These are phyloP conservation scores for Irpex sp. DNA, from an alignment of 1,284 basidiomycete genomes.

Conservation along the genomic window DNA sequence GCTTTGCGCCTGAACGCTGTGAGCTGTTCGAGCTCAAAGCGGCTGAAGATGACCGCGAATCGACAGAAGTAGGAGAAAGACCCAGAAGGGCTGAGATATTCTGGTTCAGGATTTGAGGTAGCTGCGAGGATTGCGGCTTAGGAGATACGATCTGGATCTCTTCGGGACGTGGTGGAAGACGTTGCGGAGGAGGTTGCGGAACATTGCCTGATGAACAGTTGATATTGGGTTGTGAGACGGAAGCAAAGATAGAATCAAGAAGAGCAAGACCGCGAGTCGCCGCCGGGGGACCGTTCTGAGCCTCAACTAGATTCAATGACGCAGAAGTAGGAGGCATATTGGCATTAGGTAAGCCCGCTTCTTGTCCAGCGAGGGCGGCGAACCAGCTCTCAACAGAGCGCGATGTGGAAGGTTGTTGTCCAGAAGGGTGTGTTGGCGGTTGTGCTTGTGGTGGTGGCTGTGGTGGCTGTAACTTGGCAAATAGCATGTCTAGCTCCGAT, in stretches of 20 bases:
- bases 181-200: conserved; percentile 5
- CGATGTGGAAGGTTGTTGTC: conserved; percentile 18
- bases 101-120: conserved; percentile 59
- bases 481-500: conserved; percentile 61
- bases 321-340: background rate
- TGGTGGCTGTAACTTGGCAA: conserved; percentile 45
- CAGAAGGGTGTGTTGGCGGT: conserved; percentile 12
- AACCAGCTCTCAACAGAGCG: conserved; percentile 23
- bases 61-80: conserved; percentile 27
- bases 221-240: conserved; percentile 29
- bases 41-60: conserved; percentile 48
- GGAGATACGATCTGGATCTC: conserved; percentile 36
- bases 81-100: conserved; percentile 58
- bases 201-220: conserved; percentile 8
- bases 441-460: conserved; percentile 10
- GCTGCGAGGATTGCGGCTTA: conserved; percentile 40
- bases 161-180: conserved; percentile 24
- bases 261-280: conserved; percentile 38
- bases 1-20: conserved; percentile 38
- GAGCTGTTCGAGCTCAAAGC: conserved; percentile 38
- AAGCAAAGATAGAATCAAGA: conserved; percentile 52
- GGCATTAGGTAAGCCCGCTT: background rate
- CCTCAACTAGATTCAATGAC: conserved; percentile 2
- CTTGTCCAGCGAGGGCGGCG: conserved; percentile 17
- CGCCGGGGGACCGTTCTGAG: conserved; percentile 10